Evolutionary conservation across 495 filamentous ascomycete genomes (phyloP).

Genomic region (Penicillium lividum): DNA sequence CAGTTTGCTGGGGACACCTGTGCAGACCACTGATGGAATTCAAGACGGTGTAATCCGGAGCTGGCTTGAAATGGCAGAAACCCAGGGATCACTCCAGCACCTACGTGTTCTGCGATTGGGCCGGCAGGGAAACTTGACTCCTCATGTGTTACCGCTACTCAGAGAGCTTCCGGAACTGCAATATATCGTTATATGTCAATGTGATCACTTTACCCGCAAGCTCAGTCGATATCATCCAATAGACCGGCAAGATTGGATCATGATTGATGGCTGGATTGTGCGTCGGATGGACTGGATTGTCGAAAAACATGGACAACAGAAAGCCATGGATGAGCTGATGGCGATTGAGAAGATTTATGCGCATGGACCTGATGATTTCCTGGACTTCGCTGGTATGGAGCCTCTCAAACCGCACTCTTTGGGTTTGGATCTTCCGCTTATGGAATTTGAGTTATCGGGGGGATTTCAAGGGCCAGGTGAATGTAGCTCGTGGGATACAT

Average conservation of each 20-base stretch:
- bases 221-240: not conserved
- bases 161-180: slow-evolving; percentile 32
- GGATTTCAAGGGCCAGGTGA: not conserved
- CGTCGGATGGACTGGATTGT: not conserved
- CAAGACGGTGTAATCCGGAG: slow-evolving; percentile 40
- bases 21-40: slow-evolving; percentile 11
- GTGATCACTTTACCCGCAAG: slow-evolving; percentile 12
- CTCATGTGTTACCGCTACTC: slow-evolving; percentile 27
- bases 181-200: slow-evolving; percentile 28
- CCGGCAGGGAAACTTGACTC: slow-evolving; percentile 29
- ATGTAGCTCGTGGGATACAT: not conserved
- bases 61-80: slow-evolving; percentile 38
- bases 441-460: not conserved
- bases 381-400: not conserved
- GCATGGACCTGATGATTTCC: not conserved
- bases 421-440: not conserved
- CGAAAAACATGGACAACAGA: not conserved
- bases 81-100: slow-evolving; percentile 31
- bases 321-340: not conserved
- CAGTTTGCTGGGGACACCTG: too few relatives aligned
- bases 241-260: not conserved
- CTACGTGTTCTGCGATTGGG: slow-evolving; percentile 37
- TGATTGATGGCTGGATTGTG: not conserved
- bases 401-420: not conserved
- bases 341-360: not conserved